Evolutionary conservation across 1,139 yeast genomes (phyloP).

Genomic region (Candida tetrigidarum): DNA sequence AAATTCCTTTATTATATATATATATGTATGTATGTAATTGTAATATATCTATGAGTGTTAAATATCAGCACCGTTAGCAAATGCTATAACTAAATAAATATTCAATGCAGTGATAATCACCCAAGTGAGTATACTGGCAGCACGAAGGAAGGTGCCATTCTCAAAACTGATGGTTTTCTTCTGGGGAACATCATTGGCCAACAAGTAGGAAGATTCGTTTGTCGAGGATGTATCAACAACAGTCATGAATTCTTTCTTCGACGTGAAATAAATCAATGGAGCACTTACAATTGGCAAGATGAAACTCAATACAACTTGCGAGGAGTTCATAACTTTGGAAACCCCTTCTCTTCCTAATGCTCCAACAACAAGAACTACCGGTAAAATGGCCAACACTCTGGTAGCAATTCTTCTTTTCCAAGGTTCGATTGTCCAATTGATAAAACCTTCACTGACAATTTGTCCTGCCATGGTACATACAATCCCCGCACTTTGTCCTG

Average conservation of each 20-base stretch:
- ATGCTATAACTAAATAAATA: slow-evolving; percentile 69
- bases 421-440: slow-evolving; percentile 73
- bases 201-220: slow-evolving; percentile 17
- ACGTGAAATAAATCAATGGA: slow-evolving; percentile 73
- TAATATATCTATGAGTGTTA: too few relatives aligned
- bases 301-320: slow-evolving; percentile 74
- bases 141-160: slow-evolving; percentile 60
- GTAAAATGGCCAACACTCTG: slow-evolving; percentile 71
- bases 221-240: slow-evolving; percentile 36
- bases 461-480: slow-evolving; percentile 86
- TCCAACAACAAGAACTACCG: slow-evolving; percentile 66
- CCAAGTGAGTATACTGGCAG: slow-evolving; percentile 69
- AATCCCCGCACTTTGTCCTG: slow-evolving; percentile 83
- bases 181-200: slow-evolving; percentile 6
- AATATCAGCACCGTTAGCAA: slow-evolving; percentile 72
- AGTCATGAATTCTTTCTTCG: slow-evolving; percentile 59
- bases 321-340: slow-evolving; percentile 68
- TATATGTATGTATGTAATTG: too few relatives aligned
- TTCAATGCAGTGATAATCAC: slow-evolving; percentile 71
- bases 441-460: slow-evolving; percentile 78
- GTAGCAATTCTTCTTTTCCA: slow-evolving; percentile 74
- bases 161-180: slow-evolving; percentile 51
- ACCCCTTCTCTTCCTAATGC: slow-evolving; percentile 74
- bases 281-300: slow-evolving; percentile 77
- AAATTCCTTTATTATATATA: slow-evolving; percentile 3